Conservation (phyloP, 805 yeast species). For the Brettanomyces anomalus region DNA sequence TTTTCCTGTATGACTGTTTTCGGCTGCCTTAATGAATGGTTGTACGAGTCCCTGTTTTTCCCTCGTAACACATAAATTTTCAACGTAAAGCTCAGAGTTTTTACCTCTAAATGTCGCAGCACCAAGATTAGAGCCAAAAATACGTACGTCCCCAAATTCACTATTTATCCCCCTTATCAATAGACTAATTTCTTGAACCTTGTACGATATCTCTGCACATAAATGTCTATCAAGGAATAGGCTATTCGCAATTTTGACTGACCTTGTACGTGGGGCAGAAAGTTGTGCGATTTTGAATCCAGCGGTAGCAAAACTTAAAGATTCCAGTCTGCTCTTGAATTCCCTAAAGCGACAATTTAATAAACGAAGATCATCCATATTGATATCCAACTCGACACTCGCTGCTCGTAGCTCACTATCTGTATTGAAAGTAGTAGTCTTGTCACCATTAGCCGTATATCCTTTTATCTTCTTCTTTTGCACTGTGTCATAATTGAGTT, state of each 20-base stretch:
- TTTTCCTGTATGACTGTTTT: slow-evolving; percentile 1
- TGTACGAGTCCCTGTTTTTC: slow-evolving; percentile 1
- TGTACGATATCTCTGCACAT: slow-evolving; percentile 7
- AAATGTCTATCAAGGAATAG: slow-evolving; percentile 14
- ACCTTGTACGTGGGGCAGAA: not conserved
- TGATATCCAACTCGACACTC: slow-evolving; percentile 3
- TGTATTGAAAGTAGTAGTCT: slow-evolving; percentile 4
- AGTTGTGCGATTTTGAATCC: no score
- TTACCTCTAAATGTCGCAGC: not conserved
- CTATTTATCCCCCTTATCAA: slow-evolving; percentile 14
- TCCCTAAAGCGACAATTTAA: no score
- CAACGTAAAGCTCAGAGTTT: not conserved
- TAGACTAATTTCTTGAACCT: slow-evolving; percentile 9
- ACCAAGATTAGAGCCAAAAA: slow-evolving; percentile 2
- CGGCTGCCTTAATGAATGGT: slow-evolving; percentile 5
- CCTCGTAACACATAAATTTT: slow-evolving; percentile 1
- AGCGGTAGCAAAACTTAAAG: no score
- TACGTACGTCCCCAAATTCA: slow-evolving; percentile 26
- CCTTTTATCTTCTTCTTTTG: slow-evolving; percentile 9
- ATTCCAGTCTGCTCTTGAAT: no score
- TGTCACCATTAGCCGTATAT: slow-evolving; percentile 17
- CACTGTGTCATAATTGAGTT: no score
- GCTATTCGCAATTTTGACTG: slow-evolving; percentile 18
- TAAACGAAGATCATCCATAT: no score
- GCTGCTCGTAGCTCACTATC: slow-evolving; percentile 6